Base-by-base conservation (phyloP, 2,329 filamentous ascomycete species). In the Whalleya microplaca region DNA sequence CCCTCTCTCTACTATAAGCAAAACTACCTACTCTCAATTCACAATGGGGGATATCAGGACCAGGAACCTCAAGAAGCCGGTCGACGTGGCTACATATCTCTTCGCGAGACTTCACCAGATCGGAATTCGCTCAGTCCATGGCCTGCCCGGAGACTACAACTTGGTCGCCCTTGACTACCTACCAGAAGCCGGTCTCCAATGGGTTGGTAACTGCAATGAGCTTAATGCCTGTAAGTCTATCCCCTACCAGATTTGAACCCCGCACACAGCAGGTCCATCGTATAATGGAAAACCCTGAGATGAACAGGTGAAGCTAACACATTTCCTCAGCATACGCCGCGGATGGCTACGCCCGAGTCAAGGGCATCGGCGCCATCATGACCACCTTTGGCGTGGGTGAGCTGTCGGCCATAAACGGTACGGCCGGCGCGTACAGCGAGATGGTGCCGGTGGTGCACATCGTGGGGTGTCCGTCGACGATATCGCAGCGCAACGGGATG, bases 361-460 rank as follows among this genome's bases (percentile, higher is more conserved):
- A 88, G 54, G 86, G 88, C 43, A 85, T 91, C 32, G 81, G 82
- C 3, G 88, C 88, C 27, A 73, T 92, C 46, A 74, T 92, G 63
- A 92, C 89, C 41, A 91, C 89, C 0, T 92, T 92, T 61, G 90
- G 89, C 50, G 88, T 92, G 3, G 89, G 85, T 50, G 86, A 88
- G 70, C 80, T 89, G n/a, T 91, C 88, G 2, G 87, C 88, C 47
- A 78, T 91, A 67, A 91, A 91, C 66, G 89, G 86, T 41, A 73
- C 91, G 51, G 89, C 88, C 2, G 90, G 89, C n/a, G 84, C 88
- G 43, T 91, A 84, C 73, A 87, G 87, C 1, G 90, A 92, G 72
- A 83, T 84, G 64, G 86, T 90, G 1, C 87, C 89, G 2, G 78
- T 92, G 6, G 83, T 90, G 23, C 81, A 84, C 62, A 82, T 84